Evolutionary conservation across 495 filamentous ascomycete species (phyloP).

Genomic region (Amniculicola lignicola): DNA sequence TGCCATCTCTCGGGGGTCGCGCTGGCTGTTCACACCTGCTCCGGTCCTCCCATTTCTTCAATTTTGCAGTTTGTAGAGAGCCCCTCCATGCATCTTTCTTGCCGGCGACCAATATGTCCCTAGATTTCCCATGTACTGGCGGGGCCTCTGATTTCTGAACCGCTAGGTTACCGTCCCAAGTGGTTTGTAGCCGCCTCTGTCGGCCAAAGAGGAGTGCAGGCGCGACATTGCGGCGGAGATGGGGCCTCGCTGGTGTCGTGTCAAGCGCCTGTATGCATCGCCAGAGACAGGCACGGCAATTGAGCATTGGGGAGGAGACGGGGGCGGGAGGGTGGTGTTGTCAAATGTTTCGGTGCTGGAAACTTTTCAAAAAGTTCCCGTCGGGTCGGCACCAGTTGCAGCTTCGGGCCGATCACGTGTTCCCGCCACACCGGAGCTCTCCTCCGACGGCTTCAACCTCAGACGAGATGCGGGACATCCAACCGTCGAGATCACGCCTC

Average conservation of each 20-base stretch:
- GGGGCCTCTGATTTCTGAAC: too few relatives aligned
- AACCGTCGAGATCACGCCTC: too few relatives aligned
- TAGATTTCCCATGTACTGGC: too few relatives aligned
- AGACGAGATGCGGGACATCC: too few relatives aligned
- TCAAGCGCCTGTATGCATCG: constrained; percentile 33
- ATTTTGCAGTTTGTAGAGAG: constrained; percentile 4
- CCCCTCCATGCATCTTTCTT: constrained; percentile 15
- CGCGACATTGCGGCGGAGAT: constrained; percentile 10
- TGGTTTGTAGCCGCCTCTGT: too few relatives aligned
- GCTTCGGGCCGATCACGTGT: too few relatives aligned
- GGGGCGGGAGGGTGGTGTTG: neutral
- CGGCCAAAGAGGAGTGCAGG: neutral
- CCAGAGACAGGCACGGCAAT: constrained; percentile 30
- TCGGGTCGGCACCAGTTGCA: neutral
- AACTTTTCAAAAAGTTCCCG: neutral
- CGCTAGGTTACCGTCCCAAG: too few relatives aligned
- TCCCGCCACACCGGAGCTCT: too few relatives aligned
- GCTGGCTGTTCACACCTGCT: neutral
- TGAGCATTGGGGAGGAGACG: constrained; percentile 29
- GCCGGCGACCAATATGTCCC: too few relatives aligned
- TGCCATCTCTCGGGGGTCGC: too few relatives aligned
- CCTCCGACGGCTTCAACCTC: too few relatives aligned
- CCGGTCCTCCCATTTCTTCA: constrained; percentile 12
- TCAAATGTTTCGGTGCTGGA: neutral
- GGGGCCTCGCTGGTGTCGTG: neutral